Percentiles rank a stretch among this genome's conserved stretches.
Evolutionary conservation across 805 yeast species (phyloP).

Genomic region (Kazachstania taianensis): DNA sequence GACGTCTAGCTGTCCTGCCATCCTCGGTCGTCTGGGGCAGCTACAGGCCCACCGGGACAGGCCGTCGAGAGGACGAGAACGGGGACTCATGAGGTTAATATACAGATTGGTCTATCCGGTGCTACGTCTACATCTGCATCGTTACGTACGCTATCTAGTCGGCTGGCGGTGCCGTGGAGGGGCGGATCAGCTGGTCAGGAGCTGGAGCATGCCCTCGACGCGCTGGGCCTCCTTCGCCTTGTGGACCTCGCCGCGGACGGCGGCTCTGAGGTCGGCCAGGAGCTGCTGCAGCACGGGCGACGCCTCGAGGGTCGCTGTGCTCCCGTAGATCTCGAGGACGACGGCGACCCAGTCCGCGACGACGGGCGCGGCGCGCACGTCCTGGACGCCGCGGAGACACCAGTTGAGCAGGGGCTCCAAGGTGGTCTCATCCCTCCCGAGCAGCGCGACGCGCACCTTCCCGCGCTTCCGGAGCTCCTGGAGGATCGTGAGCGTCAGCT

Average conservation of each 20-base stretch:
- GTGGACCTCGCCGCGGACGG: constrained; percentile 57
- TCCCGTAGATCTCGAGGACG: constrained; percentile 63
- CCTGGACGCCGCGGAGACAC: constrained; percentile 69
- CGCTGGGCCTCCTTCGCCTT: constrained; percentile 81
- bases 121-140: no score
- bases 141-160: no score
- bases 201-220: constrained; percentile 87
- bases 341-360: constrained; percentile 70
- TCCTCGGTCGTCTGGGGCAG: no score
- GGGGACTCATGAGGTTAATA: no score
- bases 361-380: constrained; percentile 52
- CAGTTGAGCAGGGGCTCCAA: constrained; percentile 81
- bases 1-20: constrained; percentile 6
- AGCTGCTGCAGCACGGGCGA: constrained; percentile 73
- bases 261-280: constrained; percentile 47
- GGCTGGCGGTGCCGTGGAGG: no score
- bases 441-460: constrained; percentile 70
- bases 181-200: constrained; percentile 46
- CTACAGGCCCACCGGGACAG: no score
- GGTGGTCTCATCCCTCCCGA: constrained; percentile 75
- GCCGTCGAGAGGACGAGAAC: no score
- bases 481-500: constrained; percentile 70
- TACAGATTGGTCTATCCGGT: no score
- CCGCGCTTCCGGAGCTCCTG: constrained; percentile 84
- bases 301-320: constrained; percentile 49